Conservation (phyloP, 2,329 filamentous ascomycete species). For the Clonostachys sp. region DNA sequence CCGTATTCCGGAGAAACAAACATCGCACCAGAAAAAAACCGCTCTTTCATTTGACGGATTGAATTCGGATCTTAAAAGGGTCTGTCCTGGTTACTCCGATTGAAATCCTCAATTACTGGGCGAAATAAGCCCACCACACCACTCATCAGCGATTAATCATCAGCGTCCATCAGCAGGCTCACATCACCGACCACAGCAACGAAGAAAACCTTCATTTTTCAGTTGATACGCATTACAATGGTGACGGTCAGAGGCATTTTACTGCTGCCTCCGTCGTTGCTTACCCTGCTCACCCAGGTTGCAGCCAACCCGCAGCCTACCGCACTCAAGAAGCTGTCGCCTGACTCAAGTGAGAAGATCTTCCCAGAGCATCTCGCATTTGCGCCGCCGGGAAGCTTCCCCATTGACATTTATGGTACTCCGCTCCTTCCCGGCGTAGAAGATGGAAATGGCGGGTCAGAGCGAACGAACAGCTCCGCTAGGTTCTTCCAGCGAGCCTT, state of each 20-base stretch:
- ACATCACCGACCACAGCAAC: no score
- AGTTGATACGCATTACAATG: no score
- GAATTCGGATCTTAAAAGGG: no score
- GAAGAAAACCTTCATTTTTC: no score
- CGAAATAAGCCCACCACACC: no score
- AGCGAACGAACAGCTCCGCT: conserved; percentile 6
- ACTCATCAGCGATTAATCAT: no score
- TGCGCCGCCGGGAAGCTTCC: conserved; percentile 16
- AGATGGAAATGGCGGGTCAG: background rate
- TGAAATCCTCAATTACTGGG: no score
- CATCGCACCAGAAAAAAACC: no score
- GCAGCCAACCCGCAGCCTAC: conserved; percentile 39
- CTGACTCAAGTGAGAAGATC: conserved; percentile 70
- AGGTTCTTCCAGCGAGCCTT: conserved; percentile 43
- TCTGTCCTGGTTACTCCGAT: no score
- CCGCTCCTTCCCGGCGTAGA: background rate
- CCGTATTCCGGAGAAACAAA: no score
- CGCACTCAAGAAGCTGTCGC: conserved; percentile 68
- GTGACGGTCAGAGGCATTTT: conserved; percentile 21
- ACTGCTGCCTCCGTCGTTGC: conserved; percentile 34
- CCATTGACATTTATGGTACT: conserved; percentile 8
- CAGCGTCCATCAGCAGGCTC: no score
- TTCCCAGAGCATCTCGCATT: conserved; percentile 62
- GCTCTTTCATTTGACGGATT: no score
- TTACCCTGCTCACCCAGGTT: conserved; percentile 35